phyloP scores from a whole-genome alignment of 2,329 filamentous ascomycete genomes.

The Nemania serpens region DNA sequence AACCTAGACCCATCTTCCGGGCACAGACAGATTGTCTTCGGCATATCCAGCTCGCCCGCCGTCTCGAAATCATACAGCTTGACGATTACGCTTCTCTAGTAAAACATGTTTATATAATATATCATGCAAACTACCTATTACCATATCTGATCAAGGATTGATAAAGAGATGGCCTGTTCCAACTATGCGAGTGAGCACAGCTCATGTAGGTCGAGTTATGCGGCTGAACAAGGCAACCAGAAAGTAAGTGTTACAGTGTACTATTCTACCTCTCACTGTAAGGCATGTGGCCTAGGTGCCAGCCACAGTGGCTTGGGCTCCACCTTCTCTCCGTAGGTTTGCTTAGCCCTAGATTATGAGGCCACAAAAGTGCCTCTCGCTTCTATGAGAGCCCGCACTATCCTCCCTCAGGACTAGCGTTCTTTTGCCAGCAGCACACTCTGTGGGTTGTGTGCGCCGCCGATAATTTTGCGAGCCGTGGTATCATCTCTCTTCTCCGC shows the following conservation, averaged over 20 bases:
- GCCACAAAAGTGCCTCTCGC: slow-evolving; percentile 39
- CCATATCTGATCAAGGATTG: no score
- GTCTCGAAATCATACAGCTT: not conserved
- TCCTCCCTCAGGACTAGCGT: slow-evolving; percentile 31
- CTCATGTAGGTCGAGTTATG: no score
- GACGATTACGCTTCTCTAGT: not conserved
- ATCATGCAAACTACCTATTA: not conserved
- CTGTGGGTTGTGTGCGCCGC: slow-evolving; percentile 35
- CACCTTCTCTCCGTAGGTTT: slow-evolving; percentile 30
- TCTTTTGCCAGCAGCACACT: slow-evolving; percentile 35
- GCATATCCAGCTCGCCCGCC: not conserved
- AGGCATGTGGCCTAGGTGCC: not conserved
- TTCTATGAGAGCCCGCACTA: slow-evolving; percentile 34
- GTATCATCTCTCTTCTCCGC: slow-evolving; percentile 28
- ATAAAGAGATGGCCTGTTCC: no score
- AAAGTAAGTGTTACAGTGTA: no score
- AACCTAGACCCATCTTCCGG: slow-evolving; percentile 7
- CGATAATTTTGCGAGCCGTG: slow-evolving; percentile 40
- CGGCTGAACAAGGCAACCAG: no score
- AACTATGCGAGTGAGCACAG: no score
- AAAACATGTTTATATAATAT: slow-evolving; percentile 5
- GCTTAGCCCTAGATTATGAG: slow-evolving; percentile 38
- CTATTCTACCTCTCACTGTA: no score
- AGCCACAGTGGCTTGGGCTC: slow-evolving; percentile 22
- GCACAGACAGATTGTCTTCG: not conserved